Conservation (phyloP, 495 filamentous ascomycete species). For the Pseudevernia furfuracea region DNA sequence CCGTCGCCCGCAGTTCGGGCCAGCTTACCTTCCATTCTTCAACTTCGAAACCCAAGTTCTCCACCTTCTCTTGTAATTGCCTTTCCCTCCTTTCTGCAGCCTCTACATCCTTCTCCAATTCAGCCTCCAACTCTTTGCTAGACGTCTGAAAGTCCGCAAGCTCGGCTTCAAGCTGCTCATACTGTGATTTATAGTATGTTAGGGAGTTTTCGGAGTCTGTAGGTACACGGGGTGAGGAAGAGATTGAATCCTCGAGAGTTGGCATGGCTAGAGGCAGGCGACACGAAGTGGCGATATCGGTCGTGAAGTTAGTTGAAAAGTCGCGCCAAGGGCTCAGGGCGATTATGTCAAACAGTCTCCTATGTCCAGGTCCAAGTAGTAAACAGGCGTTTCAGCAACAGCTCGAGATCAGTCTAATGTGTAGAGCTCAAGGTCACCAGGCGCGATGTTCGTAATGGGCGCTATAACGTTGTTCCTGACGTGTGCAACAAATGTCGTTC, state of each 20-base stretch:
- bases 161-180: constrained; percentile 85
- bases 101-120: constrained; percentile 94
- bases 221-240: constrained; percentile 5
- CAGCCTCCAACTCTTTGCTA: constrained; percentile 86
- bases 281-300: constrained; percentile 9
- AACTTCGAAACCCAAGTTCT: constrained; percentile 75
- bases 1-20: neutral
- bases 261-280: constrained; percentile 12
- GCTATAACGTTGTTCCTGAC: neutral
- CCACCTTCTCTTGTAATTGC: constrained; percentile 75
- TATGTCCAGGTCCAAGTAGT: neutral
- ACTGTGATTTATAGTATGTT: constrained; percentile 90
- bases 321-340: constrained; percentile 4
- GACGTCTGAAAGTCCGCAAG: constrained; percentile 90
- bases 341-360: neutral
- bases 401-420: neutral
- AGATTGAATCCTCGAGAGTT: constrained; percentile 8
- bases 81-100: constrained; percentile 89
- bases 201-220: constrained; percentile 56
- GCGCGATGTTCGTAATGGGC: constrained; percentile 3
- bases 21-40: constrained; percentile 92
- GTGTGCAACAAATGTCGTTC: neutral
- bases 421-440: constrained; percentile 5
- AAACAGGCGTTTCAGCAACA: neutral
- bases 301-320: neutral